Evolutionary conservation across 2,329 filamentous ascomycete species (phyloP), one percentile per base, ranked within the genome.

Genomic region (Xylariales sp.): DNA sequence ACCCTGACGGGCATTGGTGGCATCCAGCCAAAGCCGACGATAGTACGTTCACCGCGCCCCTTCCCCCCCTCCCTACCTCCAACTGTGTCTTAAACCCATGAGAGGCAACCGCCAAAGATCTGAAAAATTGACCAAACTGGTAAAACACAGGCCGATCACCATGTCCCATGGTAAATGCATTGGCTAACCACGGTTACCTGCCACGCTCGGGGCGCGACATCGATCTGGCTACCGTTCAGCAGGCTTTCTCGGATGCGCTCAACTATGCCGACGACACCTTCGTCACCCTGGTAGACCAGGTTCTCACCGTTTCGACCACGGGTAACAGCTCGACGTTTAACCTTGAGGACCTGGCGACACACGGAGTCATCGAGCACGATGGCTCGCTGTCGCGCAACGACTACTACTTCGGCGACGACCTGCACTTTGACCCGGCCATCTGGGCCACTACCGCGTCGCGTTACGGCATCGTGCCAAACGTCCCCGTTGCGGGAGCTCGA

Each of bases 41-140:
- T 27, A 37, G 34, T 37, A 27, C 23, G 34, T 29, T 27, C 21
- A 24, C 19, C 33, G 13, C n/a, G n/a, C 23, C 23, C 23, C 23
- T 25, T 25, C 23, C 8, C 23, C n/a, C 23, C 8, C 23, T 25
- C 8, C 23, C n/a, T n/a, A n/a, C n/a, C n/a, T n/a, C n/a, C n/a
- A n/a, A n/a, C n/a, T n/a, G n/a, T n/a, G n/a, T n/a, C n/a, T n/a
- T n/a, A n/a, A n/a, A n/a, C n/a, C n/a, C n/a, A n/a, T n/a, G n/a
- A n/a, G n/a, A n/a, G n/a, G n/a, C n/a, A n/a, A n/a, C n/a, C n/a
- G n/a, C n/a, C n/a, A n/a, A n/a, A n/a, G n/a, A n/a, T n/a, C n/a
- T n/a, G n/a, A n/a, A n/a, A n/a, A n/a, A n/a, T n/a, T n/a, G n/a
- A n/a, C n/a, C n/a, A n/a, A n/a, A n/a, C n/a, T n/a, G n/a, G n/a